These are phyloP conservation scores for Hydnomerulius pinastri DNA, from an alignment of 768 basidiomycete genomes.

Conservation along the genomic window DNA sequence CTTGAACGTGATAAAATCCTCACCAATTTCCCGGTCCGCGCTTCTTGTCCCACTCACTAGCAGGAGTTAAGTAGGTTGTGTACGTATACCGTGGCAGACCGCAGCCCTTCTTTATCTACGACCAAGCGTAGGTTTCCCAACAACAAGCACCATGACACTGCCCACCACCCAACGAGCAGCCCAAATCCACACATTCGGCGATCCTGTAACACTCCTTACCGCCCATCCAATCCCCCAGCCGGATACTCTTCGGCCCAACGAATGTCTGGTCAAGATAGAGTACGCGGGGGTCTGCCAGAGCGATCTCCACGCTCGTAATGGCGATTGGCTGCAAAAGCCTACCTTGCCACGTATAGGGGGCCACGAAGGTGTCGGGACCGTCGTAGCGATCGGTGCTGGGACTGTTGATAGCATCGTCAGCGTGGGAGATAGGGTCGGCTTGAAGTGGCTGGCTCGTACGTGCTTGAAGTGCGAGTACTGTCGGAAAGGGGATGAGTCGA, in stretches of 20 bases:
- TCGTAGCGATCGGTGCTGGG: slow-evolving; percentile 45
- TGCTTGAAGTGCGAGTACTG: slow-evolving; percentile 46
- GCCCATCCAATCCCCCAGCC: slow-evolving; percentile 18
- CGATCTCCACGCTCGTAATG: slow-evolving; percentile 41
- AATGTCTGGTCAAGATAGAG: slow-evolving; percentile 43
- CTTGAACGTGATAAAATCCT: no score
- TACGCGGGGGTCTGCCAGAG: slow-evolving; percentile 46
- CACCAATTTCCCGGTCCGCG: no score
- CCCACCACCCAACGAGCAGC: slow-evolving; percentile 30
- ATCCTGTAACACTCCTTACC: slow-evolving; percentile 14
- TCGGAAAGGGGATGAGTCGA: slow-evolving; percentile 35
- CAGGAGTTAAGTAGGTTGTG: no score
- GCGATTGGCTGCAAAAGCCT: slow-evolving; percentile 36
- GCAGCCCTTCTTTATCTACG: no score
- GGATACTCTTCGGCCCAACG: slow-evolving; percentile 17
- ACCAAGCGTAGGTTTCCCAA: no score
- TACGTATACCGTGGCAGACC: no score
- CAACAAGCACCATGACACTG: no score
- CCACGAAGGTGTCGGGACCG: slow-evolving; percentile 48
- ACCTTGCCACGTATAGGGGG: slow-evolving; percentile 40
- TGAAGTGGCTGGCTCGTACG: slow-evolving; percentile 44
- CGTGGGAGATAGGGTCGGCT: slow-evolving; percentile 43
- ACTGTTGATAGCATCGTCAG: slow-evolving; percentile 31
- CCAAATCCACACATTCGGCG: slow-evolving; percentile 16
- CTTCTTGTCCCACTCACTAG: no score